Base-by-base conservation (phyloP, 352 stramenopile species). In the Pythium dissotocum region DNA sequence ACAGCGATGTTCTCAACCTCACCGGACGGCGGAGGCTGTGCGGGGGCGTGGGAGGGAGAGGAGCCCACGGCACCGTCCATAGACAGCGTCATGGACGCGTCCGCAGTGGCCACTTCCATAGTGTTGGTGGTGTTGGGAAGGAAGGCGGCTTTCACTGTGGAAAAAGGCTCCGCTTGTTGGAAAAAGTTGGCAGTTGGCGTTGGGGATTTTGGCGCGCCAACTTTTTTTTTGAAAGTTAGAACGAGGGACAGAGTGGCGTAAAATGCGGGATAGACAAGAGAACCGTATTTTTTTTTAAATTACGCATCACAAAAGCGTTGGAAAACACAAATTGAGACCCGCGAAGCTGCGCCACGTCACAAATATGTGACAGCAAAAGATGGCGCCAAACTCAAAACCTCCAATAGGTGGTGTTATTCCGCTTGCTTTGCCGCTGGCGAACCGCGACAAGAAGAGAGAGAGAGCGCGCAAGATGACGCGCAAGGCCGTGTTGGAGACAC, bases 1-100 rank as follows among this genome's bases (percentile, higher is more conserved):
- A 94, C 87, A 58, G 85, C 82, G 66, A 93, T 90, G 73, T 82
- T 91, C 73, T 94, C 85, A 36, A 78, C 75, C 67, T 78, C 71
- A 53, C 65, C 66, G 0, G 21, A 42, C 14, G 57, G n/a, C 24
- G 26, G 42, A 8, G 49, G n/a, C 21, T 35, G 14, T 16, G n/a
- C 18, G 48, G 24, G 10, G 6, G 46, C 46, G 16, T 7, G 3
- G 1, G 46, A 53, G 46, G 46, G 46, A 18, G 46, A 53, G n/a
- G 4, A n/a, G 12, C 6, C 21, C 46, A 53, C 46, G n/a, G 46
- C 46, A n/a, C 18, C 46, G 46, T 53, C 46, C 46, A 53, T 10
- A 32, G 46, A 53, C 46, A 53, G 46, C 58, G 59, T 16, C 21
- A 32, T 24, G n/a, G 49, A 35, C 24, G 63, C 16, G 21, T 21